phyloP scores from a whole-genome alignment of 352 stramenopile species.

The Detonula confervacea region DNA sequence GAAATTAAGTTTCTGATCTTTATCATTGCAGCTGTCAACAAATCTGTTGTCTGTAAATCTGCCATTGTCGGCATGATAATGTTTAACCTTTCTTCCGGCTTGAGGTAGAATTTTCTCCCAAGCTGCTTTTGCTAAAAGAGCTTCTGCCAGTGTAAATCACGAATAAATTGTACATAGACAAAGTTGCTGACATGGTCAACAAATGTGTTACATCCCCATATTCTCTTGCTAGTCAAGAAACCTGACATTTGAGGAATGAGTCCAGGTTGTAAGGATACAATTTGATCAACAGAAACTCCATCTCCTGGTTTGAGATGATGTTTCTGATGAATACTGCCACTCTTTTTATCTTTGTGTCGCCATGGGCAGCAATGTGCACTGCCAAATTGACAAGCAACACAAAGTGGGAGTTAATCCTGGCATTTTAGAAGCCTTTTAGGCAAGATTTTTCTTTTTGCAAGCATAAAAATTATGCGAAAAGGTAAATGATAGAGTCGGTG shows the following conservation, averaged over 20 bases:
- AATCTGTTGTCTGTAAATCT: slow-evolving; percentile 54
- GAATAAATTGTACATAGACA: slow-evolving; percentile 33
- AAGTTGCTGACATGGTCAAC: slow-evolving; percentile 15
- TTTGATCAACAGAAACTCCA: slow-evolving; percentile 38
- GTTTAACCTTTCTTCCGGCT: slow-evolving; percentile 17
- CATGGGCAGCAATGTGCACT: slow-evolving; percentile 34
- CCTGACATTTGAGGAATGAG: slow-evolving; percentile 47
- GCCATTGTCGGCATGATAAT: slow-evolving; percentile 66
- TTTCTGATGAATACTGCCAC: not conserved
- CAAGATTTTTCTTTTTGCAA: not conserved
- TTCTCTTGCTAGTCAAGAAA: slow-evolving; percentile 26
- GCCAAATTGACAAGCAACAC: slow-evolving; percentile 43
- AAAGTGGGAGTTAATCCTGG: slow-evolving; percentile 5
- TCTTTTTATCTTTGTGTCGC: slow-evolving; percentile 26
- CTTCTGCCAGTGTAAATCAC: slow-evolving; percentile 42
- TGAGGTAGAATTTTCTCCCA: slow-evolving; percentile 45
- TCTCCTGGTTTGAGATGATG: slow-evolving; percentile 30
- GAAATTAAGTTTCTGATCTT: slow-evolving; percentile 54
- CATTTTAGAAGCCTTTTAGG: slow-evolving; percentile 31
- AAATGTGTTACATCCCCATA: slow-evolving; percentile 37
- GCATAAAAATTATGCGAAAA: slow-evolving; percentile 15
- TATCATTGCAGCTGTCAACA: slow-evolving; percentile 7
- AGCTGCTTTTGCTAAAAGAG: slow-evolving; percentile 57
- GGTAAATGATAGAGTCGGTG: slow-evolving; percentile 29
- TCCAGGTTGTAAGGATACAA: slow-evolving; percentile 41